Conservation (phyloP, 2,329 filamentous ascomycete genomes). For the Kalmusia sp. region DNA sequence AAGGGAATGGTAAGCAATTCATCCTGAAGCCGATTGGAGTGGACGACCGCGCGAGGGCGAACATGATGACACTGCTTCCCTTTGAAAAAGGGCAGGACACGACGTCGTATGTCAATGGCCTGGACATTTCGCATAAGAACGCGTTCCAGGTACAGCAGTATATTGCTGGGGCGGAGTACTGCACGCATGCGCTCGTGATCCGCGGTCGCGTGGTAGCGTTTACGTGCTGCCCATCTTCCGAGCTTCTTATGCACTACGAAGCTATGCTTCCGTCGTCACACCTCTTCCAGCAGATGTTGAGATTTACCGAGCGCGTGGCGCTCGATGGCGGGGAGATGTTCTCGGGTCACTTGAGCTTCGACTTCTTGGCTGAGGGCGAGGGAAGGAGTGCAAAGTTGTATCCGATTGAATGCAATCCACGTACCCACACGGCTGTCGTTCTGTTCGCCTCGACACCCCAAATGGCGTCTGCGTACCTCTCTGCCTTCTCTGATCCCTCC, state of each 20-base stretch:
- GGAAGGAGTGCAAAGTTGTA: constrained; percentile 55
- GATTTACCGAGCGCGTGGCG: constrained; percentile 68
- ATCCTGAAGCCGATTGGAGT: constrained; percentile 72
- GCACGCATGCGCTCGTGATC: constrained; percentile 74
- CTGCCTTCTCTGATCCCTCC: constrained; percentile 23
- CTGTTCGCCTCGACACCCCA: constrained; percentile 58
- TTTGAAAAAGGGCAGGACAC: constrained; percentile 62
- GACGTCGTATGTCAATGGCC: constrained; percentile 58
- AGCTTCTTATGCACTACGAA: constrained; percentile 71
- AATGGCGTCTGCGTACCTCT: constrained; percentile 38
- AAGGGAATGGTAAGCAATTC: constrained; percentile 57
- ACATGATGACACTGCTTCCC: constrained; percentile 70
- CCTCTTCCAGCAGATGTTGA: constrained; percentile 66
- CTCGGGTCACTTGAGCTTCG: constrained; percentile 76
- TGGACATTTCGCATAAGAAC: constrained; percentile 61
- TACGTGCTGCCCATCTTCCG: constrained; percentile 68
- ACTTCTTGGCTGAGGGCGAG: constrained; percentile 68
- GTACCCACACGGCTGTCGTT: constrained; percentile 71
- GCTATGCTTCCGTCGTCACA: constrained; percentile 62
- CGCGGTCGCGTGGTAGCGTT: constrained; percentile 70
- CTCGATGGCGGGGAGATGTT: constrained; percentile 56
- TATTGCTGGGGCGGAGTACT: constrained; percentile 69
- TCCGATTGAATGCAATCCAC: constrained; percentile 75
- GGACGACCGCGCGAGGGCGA: constrained; percentile 64
- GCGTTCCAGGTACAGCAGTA: constrained; percentile 76